These are phyloP conservation scores for Inosperma sp. DNA, from an alignment of 768 basidiomycete species.

Conservation along the genomic window DNA sequence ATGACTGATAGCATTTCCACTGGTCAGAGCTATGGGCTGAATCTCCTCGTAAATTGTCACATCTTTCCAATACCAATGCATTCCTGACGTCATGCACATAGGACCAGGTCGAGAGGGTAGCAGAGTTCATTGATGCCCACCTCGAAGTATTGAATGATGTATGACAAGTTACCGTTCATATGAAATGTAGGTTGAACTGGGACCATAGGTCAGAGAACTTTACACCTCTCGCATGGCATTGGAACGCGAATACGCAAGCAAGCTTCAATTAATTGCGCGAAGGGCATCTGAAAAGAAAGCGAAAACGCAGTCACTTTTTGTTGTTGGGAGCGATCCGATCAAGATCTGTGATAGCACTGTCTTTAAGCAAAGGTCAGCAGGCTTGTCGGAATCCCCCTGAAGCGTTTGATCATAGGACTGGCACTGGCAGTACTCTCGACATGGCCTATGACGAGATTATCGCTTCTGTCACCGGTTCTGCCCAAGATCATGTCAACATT, in stretches of 20 bases:
- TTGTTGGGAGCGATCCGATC: slow-evolving; percentile 65
- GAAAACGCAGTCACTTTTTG: slow-evolving; percentile 48
- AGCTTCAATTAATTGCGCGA: slow-evolving; percentile 59
- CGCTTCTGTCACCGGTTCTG: slow-evolving; percentile 50
- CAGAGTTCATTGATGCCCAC: slow-evolving; percentile 54
- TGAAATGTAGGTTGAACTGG: not conserved
- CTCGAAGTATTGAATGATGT: slow-evolving; percentile 65
- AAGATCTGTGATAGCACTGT: slow-evolving; percentile 53
- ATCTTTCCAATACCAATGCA: slow-evolving; percentile 3
- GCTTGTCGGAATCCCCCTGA: not conserved
- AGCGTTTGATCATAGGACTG: slow-evolving; percentile 3
- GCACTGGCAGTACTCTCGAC: slow-evolving; percentile 56
- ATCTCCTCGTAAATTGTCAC: slow-evolving; percentile 45
- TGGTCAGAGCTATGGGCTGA: slow-evolving; percentile 49
- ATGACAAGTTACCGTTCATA: slow-evolving; percentile 20
- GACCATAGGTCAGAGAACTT: slow-evolving; percentile 61
- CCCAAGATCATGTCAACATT: slow-evolving; percentile 65
- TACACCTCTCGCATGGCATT: slow-evolving; percentile 61
- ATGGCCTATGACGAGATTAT: slow-evolving; percentile 67
- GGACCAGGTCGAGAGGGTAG: slow-evolving; percentile 72
- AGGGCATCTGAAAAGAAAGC: slow-evolving; percentile 70
- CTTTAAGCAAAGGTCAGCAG: slow-evolving; percentile 50
- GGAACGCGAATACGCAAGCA: slow-evolving; percentile 76
- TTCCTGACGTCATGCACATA: slow-evolving; percentile 25
- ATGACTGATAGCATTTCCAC: too few relatives aligned